Conservation (phyloP, 78 protist genomes). For the Polysphondylium violaceum region DNA sequence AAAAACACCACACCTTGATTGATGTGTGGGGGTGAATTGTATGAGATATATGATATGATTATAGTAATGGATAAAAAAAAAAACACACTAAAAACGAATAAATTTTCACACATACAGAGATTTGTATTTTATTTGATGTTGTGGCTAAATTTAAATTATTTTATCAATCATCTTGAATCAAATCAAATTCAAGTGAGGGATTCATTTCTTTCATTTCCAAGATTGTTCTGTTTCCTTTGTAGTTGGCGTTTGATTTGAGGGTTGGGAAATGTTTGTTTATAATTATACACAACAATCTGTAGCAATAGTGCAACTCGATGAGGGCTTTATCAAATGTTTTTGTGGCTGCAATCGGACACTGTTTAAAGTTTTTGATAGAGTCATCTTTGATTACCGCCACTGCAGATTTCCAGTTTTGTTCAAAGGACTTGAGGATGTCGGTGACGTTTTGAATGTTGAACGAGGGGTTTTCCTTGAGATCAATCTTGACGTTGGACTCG, state of each 20-base stretch:
- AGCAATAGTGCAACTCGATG: not conserved
- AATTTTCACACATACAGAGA: too few relatives aligned
- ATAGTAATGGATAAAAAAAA: too few relatives aligned
- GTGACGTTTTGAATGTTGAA: slow-evolving; percentile 12
- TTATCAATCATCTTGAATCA: not conserved
- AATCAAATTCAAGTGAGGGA: not conserved
- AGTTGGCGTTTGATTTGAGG: not conserved
- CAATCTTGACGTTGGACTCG: slow-evolving; percentile 62
- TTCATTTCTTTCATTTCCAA: slow-evolving; percentile 47
- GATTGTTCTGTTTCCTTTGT: slow-evolving; percentile 1
- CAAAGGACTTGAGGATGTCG: slow-evolving; percentile 16
- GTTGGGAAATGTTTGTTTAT: slow-evolving; percentile 10
- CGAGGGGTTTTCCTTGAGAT: slow-evolving; percentile 10
- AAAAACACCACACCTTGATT: too few relatives aligned
- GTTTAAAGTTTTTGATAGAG: slow-evolving; percentile 17
- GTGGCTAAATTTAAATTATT: too few relatives aligned
- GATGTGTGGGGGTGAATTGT: too few relatives aligned
- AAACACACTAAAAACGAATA: too few relatives aligned
- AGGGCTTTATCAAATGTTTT: slow-evolving; percentile 3
- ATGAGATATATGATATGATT: too few relatives aligned
- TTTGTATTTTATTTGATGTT: too few relatives aligned
- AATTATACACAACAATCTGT: slow-evolving; percentile 28
- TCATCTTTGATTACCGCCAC: slow-evolving; percentile 23
- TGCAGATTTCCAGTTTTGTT: slow-evolving; percentile 54
- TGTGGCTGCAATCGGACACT: slow-evolving; percentile 10